phyloP scores from a whole-genome alignment of 306 rosid genomes.

The Senna siamea region DNA sequence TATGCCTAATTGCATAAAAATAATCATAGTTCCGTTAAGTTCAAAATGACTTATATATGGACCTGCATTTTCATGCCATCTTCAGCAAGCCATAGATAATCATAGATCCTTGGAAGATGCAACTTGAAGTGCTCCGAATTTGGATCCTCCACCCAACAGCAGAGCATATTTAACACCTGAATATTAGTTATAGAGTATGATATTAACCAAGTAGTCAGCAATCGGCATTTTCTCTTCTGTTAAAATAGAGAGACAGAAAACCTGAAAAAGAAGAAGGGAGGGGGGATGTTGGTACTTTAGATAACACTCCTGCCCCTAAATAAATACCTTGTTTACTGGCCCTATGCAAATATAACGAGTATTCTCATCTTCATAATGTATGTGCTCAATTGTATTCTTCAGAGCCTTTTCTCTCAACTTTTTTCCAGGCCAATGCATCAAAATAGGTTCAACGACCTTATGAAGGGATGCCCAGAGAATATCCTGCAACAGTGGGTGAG shows the following conservation, averaged over 20 bases:
- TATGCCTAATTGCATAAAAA: slow-evolving; percentile 38
- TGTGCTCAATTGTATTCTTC: slow-evolving; percentile 65
- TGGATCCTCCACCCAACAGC: slow-evolving; percentile 92
- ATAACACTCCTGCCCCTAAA: slow-evolving; percentile 27
- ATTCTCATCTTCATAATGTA: slow-evolving; percentile 94
- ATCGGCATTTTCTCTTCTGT: not conserved
- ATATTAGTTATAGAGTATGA: slow-evolving; percentile 34
- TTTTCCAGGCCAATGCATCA: slow-evolving; percentile 88
- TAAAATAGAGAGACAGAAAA: slow-evolving; percentile 20
- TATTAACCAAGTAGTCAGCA: slow-evolving; percentile 30
- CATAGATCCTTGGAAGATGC: slow-evolving; percentile 86
- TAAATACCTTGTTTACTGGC: slow-evolving; percentile 86
- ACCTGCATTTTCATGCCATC: slow-evolving; percentile 99
- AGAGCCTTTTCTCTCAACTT: slow-evolving; percentile 82
- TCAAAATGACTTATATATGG: slow-evolving; percentile 31
- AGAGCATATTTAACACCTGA: slow-evolving; percentile 86
- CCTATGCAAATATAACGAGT: slow-evolving; percentile 96
- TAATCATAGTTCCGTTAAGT: slow-evolving; percentile 29
- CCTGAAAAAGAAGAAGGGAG: not conserved
- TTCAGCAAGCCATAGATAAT: slow-evolving; percentile 91
- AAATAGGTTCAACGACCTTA: slow-evolving; percentile 68
- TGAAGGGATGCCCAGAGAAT: slow-evolving; percentile 86
- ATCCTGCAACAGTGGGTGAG: slow-evolving; percentile 86
- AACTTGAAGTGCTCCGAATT: slow-evolving; percentile 86
- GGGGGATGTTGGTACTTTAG: not conserved